Evolutionary conservation across 805 yeast species (phyloP).

Genomic region (Lipomyces yamadae): DNA sequence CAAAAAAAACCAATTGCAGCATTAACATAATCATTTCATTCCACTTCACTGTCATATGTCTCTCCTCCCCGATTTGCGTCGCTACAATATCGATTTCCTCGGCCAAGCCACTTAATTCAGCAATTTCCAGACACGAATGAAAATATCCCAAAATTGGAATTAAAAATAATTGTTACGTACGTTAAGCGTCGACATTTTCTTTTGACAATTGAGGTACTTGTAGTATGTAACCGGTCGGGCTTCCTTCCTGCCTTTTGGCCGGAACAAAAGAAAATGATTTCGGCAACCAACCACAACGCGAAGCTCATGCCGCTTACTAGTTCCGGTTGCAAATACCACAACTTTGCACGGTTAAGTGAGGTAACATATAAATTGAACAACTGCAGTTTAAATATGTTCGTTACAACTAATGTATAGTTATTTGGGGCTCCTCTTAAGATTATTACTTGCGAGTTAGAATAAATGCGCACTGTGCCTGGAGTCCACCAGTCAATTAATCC

Average conservation of each 20-base stretch:
- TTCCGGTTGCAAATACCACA: not conserved
- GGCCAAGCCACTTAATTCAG: not conserved
- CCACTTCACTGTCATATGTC: too few relatives aligned
- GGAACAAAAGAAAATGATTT: not conserved
- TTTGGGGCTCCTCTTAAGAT: too few relatives aligned
- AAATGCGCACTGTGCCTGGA: too few relatives aligned
- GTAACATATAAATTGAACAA: not conserved
- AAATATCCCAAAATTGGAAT: not conserved
- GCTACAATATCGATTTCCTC: too few relatives aligned
- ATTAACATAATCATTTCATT: too few relatives aligned
- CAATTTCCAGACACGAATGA: not conserved
- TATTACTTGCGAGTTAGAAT: not conserved
- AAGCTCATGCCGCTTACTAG: not conserved
- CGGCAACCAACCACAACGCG: not conserved
- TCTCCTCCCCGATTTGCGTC: too few relatives aligned
- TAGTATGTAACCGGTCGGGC: not conserved
- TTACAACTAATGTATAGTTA: too few relatives aligned
- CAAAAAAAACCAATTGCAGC: too few relatives aligned
- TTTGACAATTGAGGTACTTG: not conserved
- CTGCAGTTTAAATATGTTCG: too few relatives aligned
- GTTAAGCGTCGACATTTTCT: constrained; percentile 3
- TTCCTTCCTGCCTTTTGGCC: not conserved
- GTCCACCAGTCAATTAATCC: too few relatives aligned
- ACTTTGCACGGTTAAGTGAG: not conserved
- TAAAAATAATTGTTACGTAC: not conserved